phyloP scores from a whole-genome alignment of 345 rosid genomes.

The Pugionium dolabratum region DNA sequence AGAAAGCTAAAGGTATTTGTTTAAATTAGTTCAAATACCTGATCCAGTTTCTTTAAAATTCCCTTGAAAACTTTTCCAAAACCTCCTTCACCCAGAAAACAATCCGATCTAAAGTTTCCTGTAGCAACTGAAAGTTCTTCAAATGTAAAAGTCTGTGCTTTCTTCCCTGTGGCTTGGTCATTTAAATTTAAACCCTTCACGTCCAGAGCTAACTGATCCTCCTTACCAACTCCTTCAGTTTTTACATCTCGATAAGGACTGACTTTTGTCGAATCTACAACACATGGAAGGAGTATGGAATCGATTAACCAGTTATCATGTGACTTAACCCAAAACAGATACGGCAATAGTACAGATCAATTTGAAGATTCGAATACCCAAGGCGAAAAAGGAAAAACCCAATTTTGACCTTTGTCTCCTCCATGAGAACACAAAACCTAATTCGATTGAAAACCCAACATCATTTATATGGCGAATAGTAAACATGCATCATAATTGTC shows the following conservation, averaged over 20 bases:
- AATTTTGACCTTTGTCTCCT: slow-evolving; percentile 22
- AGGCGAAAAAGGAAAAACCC: not conserved
- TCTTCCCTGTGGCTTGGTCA: slow-evolving; percentile 51
- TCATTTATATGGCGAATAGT: slow-evolving; percentile 11
- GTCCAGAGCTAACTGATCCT: slow-evolving; percentile 52
- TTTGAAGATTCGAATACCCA: slow-evolving; percentile 10
- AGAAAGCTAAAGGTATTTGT: not conserved
- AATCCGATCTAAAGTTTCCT: not conserved
- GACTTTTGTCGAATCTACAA: slow-evolving; percentile 51
- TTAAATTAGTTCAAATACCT: not conserved
- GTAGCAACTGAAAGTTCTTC: not conserved
- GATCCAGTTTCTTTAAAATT: not conserved
- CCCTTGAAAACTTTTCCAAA: not conserved
- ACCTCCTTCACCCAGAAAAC: not conserved
- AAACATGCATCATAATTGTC: slow-evolving; percentile 36
- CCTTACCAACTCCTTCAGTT: slow-evolving; percentile 43
- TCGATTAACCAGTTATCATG: not conserved
- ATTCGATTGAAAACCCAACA: slow-evolving; percentile 18
- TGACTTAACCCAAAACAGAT: slow-evolving; percentile 21
- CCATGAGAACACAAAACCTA: slow-evolving; percentile 30
- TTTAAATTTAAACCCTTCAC: slow-evolving; percentile 51
- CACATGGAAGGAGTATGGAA: slow-evolving; percentile 14
- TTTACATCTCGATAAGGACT: slow-evolving; percentile 45
- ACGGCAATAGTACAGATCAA: slow-evolving; percentile 5
- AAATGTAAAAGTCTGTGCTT: slow-evolving; percentile 46